These are phyloP conservation scores for Zymoseptoria tritici DNA, from an alignment of 2,329 filamentous ascomycete species.

Conservation along the genomic window DNA sequence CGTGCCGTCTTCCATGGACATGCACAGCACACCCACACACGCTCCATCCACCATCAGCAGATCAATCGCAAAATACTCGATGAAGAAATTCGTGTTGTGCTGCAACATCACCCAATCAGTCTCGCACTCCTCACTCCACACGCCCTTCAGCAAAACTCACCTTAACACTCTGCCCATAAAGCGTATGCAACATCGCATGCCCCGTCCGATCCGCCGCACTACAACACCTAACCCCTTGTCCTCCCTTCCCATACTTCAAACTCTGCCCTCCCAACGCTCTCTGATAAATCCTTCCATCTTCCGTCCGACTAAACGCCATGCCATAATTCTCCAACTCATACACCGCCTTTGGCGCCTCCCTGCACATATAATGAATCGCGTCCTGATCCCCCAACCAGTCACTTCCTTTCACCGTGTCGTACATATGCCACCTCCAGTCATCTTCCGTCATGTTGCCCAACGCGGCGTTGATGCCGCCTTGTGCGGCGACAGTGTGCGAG, in stretches of 20 bases:
- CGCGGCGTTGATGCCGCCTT: constrained; percentile 57
- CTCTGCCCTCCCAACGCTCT: constrained; percentile 43
- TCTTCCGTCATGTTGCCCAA: constrained; percentile 50
- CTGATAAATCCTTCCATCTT: constrained; percentile 42
- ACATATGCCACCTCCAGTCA: constrained; percentile 55
- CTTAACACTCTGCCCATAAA: constrained; percentile 44
- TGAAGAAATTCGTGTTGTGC: constrained; percentile 43
- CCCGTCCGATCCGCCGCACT: constrained; percentile 43
- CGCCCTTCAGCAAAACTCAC: constrained; percentile 41
- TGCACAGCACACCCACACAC: constrained; percentile 41
- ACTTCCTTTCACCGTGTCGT: constrained; percentile 52
- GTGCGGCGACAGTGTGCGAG: constrained; percentile 59
- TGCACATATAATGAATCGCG: constrained; percentile 54
- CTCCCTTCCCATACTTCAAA: constrained; percentile 41
- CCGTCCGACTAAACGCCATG: constrained; percentile 46
- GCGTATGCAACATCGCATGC: constrained; percentile 45
- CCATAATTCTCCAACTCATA: constrained; percentile 51
- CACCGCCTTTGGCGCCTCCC: constrained; percentile 47
- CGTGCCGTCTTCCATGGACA: constrained; percentile 45
- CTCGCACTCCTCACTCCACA: too few species aligned
- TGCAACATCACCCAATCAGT: too few species aligned
- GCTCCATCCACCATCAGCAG: constrained; percentile 43
- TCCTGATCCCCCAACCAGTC: constrained; percentile 56
- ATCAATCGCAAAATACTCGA: constrained; percentile 45
- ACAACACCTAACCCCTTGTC: constrained; percentile 43